Base-by-base conservation (phyloP, 768 basidiomycete genomes). In the Amanita rubescens region DNA sequence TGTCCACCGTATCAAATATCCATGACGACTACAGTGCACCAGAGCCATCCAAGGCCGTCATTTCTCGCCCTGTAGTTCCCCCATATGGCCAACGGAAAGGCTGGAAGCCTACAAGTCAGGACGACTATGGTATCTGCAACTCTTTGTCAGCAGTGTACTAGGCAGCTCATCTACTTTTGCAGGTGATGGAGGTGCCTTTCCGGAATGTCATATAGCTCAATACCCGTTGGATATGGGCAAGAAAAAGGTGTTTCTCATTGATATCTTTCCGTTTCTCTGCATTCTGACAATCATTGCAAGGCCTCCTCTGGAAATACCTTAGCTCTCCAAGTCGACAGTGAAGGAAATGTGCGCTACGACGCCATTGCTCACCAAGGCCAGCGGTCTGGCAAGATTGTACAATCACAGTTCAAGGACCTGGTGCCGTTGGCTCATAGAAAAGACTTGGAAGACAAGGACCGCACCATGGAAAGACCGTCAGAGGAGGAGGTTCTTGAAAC, bases 361-460 rank as follows among this genome's bases (percentile, higher is more conserved):
- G 94, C 90, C 49, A 97, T 98, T 60, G 95, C 95, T 8, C 86
- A 87, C 56, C 94, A 98, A 69, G 96, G 96, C 37, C 90, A 96
- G 63, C 84, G 91, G 19, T 76, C 79, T 1, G 92, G 87, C 60
- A 90, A 90, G 67, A 71, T 83, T 51, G 79, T 98, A 10, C 95
- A 98, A 65, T 93, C 94, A 0, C 92, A 94, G 61, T 97, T 96
- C 75, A 97, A 96, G 66, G 96, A 98, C 65, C 85, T 99, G 24
- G 93, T 99, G 0, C 96, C 96, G 1, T 78, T 99, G 1, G 74
- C 80, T 0, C 84, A 96, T 63, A 82, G 96, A 30, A 91, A 88
- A 65, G 96, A 99, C 63, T 71, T 98, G 17, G 78, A 80, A 15
- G 90, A 94, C 19, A 72, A 76, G 0, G 82, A 81, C 33, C 79